phyloP scores from a whole-genome alignment of 2,329 filamentous ascomycete species.

The Aspergillus uvarum region DNA sequence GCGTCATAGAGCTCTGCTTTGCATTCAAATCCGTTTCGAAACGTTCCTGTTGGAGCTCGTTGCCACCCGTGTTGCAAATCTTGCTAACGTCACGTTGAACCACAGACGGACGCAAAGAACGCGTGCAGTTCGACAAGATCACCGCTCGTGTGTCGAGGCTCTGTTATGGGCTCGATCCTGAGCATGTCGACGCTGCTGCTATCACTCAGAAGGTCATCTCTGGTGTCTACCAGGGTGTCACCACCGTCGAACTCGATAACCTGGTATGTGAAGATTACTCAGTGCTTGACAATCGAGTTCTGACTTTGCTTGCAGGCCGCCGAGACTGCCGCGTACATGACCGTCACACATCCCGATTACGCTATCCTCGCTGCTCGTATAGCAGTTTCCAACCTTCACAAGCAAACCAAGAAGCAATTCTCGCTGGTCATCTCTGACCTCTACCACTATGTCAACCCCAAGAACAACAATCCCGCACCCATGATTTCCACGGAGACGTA shows the following conservation, averaged over 20 bases:
- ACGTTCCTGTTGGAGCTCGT: neutral
- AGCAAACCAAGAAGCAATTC: constrained; percentile 99
- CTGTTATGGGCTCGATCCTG: constrained; percentile 94
- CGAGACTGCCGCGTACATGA: constrained; percentile 99
- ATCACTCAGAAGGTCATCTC: constrained; percentile 99
- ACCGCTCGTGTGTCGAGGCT: constrained; percentile 95
- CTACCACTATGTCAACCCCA: constrained; percentile 94
- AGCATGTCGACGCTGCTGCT: constrained; percentile 93
- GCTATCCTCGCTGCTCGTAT: constrained; percentile 97
- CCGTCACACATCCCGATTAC: constrained; percentile 97
- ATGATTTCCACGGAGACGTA: constrained; percentile 95
- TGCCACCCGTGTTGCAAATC: constrained; percentile 18
- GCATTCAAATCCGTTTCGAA: neutral
- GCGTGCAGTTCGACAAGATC: constrained; percentile 99
- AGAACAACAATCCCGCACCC: constrained; percentile 76
- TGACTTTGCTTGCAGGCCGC: constrained; percentile 66
- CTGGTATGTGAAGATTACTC: constrained; percentile 61
- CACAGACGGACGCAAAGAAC: constrained; percentile 97
- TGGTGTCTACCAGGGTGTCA: constrained; percentile 97
- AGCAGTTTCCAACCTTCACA: constrained; percentile 98
- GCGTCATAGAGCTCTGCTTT: neutral
- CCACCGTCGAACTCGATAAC: constrained; percentile 93
- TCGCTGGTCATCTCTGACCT: constrained; percentile 92
- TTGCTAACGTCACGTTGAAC: constrained; percentile 22
- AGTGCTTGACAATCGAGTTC: constrained; percentile 1